These are phyloP conservation scores for Citrullus amarus DNA, from an alignment of 306 rosid genomes.

Conservation along the genomic window DNA sequence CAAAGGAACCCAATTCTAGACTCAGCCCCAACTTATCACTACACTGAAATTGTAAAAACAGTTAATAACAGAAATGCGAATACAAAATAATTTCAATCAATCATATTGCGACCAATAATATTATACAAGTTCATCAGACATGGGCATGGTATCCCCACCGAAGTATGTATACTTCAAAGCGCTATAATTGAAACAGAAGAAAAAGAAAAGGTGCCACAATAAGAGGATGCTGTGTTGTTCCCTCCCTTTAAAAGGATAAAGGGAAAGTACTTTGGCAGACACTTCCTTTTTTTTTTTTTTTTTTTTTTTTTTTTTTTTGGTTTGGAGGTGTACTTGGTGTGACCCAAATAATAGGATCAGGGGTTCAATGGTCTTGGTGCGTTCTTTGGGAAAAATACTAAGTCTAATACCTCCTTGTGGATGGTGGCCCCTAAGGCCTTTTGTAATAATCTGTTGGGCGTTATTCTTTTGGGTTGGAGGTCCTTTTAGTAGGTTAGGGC, in stretches of 20 bases:
- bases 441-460: background rate
- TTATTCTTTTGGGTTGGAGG: background rate
- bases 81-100: slow-evolving; percentile 2
- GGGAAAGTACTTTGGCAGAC: background rate
- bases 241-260: background rate
- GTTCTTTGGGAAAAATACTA: background rate
- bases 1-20: slow-evolving; percentile 94
- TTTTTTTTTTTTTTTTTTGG: too few species aligned
- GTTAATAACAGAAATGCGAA: slow-evolving; percentile 13
- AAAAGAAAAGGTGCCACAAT: background rate
- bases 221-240: background rate
- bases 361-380: too few species aligned
- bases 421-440: background rate
- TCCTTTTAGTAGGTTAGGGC: background rate
- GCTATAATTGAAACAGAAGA: background rate
- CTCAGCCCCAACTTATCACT: slow-evolving; percentile 99
- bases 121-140: background rate
- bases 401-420: background rate
- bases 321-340: background rate
- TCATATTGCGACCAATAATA: background rate
- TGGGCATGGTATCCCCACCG: background rate
- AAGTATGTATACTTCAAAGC: background rate
- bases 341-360: too few species aligned
- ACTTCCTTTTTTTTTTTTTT: too few species aligned
- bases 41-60: slow-evolving; percentile 62